Percentiles rank a stretch among this genome's conserved stretches.
These are phyloP conservation scores for Anisodus tanguticus DNA, from an alignment of 257 asterid genomes.

Conservation along the genomic window DNA sequence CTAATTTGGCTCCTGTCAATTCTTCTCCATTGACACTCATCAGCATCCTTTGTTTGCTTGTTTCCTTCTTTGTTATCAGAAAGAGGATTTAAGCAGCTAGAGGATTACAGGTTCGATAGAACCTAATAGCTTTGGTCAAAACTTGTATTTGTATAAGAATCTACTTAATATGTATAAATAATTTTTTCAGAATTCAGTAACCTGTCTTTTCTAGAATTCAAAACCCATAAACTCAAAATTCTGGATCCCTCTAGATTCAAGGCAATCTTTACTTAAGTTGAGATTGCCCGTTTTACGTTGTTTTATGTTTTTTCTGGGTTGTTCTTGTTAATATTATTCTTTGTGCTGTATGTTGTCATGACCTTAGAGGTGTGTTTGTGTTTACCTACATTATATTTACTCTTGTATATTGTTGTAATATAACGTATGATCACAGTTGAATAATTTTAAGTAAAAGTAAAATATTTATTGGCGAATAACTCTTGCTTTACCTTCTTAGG, in stretches of 20 bases:
- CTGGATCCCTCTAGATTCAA: too few species aligned
- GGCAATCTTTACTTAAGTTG: neutral
- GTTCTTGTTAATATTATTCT: too few species aligned
- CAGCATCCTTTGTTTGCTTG: slow-evolving; percentile 8
- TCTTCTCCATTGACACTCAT: slow-evolving; percentile 6
- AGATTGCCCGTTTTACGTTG: neutral
- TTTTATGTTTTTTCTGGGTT: neutral
- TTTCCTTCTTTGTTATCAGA: neutral
- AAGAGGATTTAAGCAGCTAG: neutral
- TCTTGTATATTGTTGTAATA: neutral
- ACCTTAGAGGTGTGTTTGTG: neutral
- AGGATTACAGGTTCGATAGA: too few species aligned
- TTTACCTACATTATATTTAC: neutral
- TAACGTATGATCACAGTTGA: neutral
- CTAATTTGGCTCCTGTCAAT: slow-evolving; percentile 19
- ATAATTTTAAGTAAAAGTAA: neutral
- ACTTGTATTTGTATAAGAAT: too few species aligned
- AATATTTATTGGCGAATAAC: neutral
- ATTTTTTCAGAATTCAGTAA: too few species aligned
- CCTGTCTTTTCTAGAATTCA: too few species aligned
- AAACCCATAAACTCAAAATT: too few species aligned
- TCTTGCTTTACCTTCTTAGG: neutral
- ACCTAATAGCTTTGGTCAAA: too few species aligned
- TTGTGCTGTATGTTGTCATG: neutral
- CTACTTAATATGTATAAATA: too few species aligned